These are phyloP conservation scores for Talaromyces thailandensis DNA, from an alignment of 495 filamentous ascomycete species.

Conservation along the genomic window DNA sequence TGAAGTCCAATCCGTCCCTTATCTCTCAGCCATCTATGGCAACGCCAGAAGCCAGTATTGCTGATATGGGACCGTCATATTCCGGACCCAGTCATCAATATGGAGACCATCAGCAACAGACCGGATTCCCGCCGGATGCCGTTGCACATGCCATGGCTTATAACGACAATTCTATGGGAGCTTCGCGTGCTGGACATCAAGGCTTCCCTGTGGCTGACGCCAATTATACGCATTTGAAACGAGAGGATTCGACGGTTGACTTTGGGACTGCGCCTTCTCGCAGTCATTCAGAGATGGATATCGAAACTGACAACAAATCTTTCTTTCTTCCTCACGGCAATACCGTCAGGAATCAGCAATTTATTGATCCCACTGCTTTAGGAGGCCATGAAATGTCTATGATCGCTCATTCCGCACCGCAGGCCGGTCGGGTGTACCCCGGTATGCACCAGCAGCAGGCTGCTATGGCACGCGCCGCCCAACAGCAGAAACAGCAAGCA, in stretches of 20 bases:
- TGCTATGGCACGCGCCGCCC: constrained; percentile 66
- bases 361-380: constrained; percentile 64
- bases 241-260: constrained; percentile 33
- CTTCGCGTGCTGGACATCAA: constrained; percentile 40
- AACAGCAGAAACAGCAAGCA: constrained; percentile 58
- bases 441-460: constrained; percentile 90
- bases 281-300: constrained; percentile 45
- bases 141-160: constrained; percentile 60
- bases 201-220: constrained; percentile 37
- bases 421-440: constrained; percentile 68
- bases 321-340: constrained; percentile 26
- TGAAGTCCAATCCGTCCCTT: constrained; percentile 30
- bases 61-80: constrained; percentile 39
- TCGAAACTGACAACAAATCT: constrained; percentile 48
- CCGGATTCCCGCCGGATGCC: constrained; percentile 73
- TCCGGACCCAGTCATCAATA: constrained; percentile 87
- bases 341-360: constrained; percentile 35
- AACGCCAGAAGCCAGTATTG: constrained; percentile 26
- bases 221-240: constrained; percentile 42
- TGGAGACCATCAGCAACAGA: constrained; percentile 84
- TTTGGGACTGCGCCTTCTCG: constrained; percentile 49
- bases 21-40: constrained; percentile 29
- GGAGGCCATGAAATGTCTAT: constrained; percentile 45
- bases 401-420: constrained; percentile 34
- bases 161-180: constrained; percentile 46